Base-by-base conservation (phyloP, 2,329 filamentous ascomycete species). In the Verticillium alfalfae region DNA sequence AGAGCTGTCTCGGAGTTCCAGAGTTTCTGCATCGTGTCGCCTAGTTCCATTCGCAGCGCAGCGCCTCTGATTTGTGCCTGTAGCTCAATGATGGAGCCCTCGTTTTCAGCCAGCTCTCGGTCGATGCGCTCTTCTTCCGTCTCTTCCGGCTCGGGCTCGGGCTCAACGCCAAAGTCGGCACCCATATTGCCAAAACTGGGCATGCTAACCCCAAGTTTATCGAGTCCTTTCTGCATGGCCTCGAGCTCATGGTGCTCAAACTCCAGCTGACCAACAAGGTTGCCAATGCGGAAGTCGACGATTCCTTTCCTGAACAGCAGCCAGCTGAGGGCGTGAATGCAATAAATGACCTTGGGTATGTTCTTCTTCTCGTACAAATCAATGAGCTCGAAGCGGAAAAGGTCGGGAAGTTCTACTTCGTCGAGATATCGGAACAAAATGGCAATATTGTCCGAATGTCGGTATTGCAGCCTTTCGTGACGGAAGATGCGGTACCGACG, bases 331-430 rank as follows among this genome's bases (percentile, higher is more conserved):
- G 95, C 95, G 70, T 99, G 95, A 59, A 99, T 95, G 72, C 95
- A 99, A 78, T 99, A 96, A 65, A 99, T 99, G 72, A 98, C 96
- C 75, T 98, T 99, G 4, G 95, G 95, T 1, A 98, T 96, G 70
- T 99, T 99, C 78, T 99, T 99, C 81, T 98, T 99, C 76, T 99
- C 96, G 79, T 99, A 99, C 13, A 99, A 79, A 75, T 99, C 95
- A 66, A 98, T 96, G 56, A 98, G 82, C 74, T 99, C 95, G 74
- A 99, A 99, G 62, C 94, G 88, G 75, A 99, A 99, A 18, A 99
- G 84, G 69, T 99, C 96, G 1, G 95, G 95, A 3, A 99, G 80
- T 70, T 97, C 91, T 9, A 97, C 88, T 64, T 97, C 92, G 66
- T 94, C 91, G 1, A 99, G 83, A 67, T 96, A 97, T 62, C 91